Evolutionary conservation across 495 filamentous ascomycete genomes (phyloP).

Genomic region (Elaphomyces granulatus): DNA sequence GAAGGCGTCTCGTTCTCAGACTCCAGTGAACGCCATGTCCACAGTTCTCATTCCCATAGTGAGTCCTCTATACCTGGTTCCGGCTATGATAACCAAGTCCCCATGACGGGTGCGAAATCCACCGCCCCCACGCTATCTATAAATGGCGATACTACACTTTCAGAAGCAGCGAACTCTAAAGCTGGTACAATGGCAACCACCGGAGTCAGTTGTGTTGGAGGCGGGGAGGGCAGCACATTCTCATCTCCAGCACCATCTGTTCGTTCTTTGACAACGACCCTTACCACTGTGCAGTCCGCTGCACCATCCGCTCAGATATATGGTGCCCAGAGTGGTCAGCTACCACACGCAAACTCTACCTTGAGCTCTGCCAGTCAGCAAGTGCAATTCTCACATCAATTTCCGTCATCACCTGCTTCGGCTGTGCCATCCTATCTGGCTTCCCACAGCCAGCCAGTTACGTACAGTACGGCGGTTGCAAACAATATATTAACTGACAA

Average conservation of each 20-base stretch:
- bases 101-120: constrained; percentile 50
- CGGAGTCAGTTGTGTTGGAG: constrained; percentile 48
- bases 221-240: constrained; percentile 71
- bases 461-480: constrained; percentile 78
- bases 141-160: constrained; percentile 58
- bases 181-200: constrained; percentile 50
- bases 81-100: constrained; percentile 40
- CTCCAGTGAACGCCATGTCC: constrained; percentile 13
- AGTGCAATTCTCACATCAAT: constrained; percentile 78
- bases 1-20: constrained; percentile 25
- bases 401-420: constrained; percentile 60
- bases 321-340: constrained; percentile 24
- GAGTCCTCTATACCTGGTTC: constrained; percentile 43
- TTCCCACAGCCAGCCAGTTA: constrained; percentile 55
- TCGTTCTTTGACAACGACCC: constrained; percentile 81
- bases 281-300: constrained; percentile 90
- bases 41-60: constrained; percentile 27
- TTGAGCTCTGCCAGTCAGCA: constrained; percentile 35
- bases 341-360: constrained; percentile 30
- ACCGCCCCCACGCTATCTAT: constrained; percentile 69
- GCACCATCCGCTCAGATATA: constrained; percentile 51
- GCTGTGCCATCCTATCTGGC: constrained; percentile 70
- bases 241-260: constrained; percentile 88
- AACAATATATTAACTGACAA: constrained; percentile 90
- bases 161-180: constrained; percentile 65